Evolutionary conservation across 495 filamentous ascomycete genomes (phyloP), one percentile per base, ranked within the genome.

Genomic region (Thozetella sp.): DNA sequence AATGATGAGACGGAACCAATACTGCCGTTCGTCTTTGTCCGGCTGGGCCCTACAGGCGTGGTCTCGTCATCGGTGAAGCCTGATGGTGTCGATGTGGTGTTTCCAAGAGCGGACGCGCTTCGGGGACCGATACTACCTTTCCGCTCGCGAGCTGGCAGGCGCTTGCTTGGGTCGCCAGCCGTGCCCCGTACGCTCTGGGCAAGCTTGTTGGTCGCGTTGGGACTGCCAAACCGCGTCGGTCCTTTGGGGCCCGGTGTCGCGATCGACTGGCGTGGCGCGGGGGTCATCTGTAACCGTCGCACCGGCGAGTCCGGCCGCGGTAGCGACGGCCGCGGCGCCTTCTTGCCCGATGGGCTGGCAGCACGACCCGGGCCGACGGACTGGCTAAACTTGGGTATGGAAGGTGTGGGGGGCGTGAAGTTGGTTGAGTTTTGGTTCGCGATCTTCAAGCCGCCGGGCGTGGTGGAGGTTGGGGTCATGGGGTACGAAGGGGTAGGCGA

Each of bases 281-380:
- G 84, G 4, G 88, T 86, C 58, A 86, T 78, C 52, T 82, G 82
- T 50, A 81, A 69, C 61, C 78, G 86, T 55, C 90, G 80, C 23
- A 90, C 75, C 9, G 93, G 93, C 0, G 92, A 96, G 56, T 96
- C 93, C 2, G 93, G 90, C 22, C 92, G 88, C 58, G 91, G 89
- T 43, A 97, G 78, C 27, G 95, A 97, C 4, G 90, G 87, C 48
- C 90, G 85, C 20, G 85, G 43, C n/a, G 43, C 74, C 65, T 86
- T 87, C 69, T 89, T 91, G 56, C 90, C 84, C 22, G 83, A 71
- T 2, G 90, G 88, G 67, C 90, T 92, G 22, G 84, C 70, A 22
- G 88, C 87, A 67, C 89, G 83, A n/a, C 85, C 83, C 10, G 91
- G 90, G 0, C 94, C 95, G 27, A 96, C 82, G 2, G 93, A 92